These are phyloP conservation scores for Fraxinus xanthoxyloides DNA, from an alignment of 305 asterid species.

Conservation along the genomic window DNA sequence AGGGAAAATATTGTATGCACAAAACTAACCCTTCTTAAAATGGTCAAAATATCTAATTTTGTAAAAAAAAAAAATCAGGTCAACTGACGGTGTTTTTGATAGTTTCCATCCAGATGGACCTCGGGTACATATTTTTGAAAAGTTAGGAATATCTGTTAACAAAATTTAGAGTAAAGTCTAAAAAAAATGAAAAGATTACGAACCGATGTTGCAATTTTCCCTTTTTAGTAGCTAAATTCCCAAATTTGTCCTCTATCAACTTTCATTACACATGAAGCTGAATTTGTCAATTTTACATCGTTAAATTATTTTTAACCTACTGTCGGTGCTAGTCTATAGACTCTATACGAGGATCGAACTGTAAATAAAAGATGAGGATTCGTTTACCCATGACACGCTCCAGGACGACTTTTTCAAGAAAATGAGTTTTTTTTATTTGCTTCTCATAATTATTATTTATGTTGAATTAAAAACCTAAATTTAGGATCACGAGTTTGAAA, in stretches of 20 bases:
- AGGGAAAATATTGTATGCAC: not conserved
- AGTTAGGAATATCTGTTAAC: not conserved
- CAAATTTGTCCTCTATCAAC: constrained; percentile 21
- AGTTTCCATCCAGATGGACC: not conserved
- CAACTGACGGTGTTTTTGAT: not conserved
- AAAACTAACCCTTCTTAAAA: not conserved
- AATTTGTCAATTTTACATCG: not conserved
- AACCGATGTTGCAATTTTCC: not conserved
- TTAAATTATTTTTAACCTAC: not conserved
- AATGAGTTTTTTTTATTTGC: not conserved
- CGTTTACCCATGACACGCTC: not conserved
- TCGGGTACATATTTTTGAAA: not conserved
- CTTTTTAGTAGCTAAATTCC: constrained; percentile 8
- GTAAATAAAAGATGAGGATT: not conserved
- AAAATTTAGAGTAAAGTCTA: too few relatives aligned
- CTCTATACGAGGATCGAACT: not conserved
- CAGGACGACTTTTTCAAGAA: not conserved
- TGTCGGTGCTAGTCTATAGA: not conserved
- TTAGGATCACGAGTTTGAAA: not conserved
- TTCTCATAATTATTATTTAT: not conserved
- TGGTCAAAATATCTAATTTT: not conserved
- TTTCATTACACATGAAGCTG: not conserved
- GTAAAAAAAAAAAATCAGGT: too few relatives aligned
- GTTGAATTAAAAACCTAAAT: not conserved
- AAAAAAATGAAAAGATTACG: too few relatives aligned